Conservation (phyloP, 768 basidiomycete genomes). For the Cystofilobasidium capitatum region DNA sequence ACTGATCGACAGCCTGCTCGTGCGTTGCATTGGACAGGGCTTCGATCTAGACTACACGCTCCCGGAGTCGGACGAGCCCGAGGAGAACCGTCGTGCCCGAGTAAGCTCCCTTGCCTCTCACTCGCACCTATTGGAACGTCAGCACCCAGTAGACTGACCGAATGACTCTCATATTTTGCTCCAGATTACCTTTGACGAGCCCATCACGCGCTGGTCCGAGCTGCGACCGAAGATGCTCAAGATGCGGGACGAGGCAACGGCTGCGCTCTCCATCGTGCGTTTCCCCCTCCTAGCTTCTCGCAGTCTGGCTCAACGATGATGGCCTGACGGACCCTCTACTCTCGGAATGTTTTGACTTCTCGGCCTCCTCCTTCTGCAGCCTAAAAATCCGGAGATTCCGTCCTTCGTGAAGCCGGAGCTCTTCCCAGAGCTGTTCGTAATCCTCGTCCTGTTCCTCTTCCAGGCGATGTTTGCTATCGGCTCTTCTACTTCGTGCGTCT, state of each 20-base stretch:
- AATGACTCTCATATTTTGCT: background rate
- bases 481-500: background rate
- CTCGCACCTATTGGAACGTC: background rate
- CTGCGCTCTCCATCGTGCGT: background rate
- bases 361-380: background rate
- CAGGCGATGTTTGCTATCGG: background rate
- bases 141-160: background rate
- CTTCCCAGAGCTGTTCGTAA: slow-evolving; percentile 2
- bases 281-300: too few relatives aligned
- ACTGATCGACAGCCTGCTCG: background rate
- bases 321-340: background rate
- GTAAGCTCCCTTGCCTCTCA: background rate
- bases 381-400: background rate
- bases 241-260: background rate
- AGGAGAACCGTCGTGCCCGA: background rate
- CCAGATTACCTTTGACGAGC: slow-evolving; percentile 2
- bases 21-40: background rate
- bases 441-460: background rate
- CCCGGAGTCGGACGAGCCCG: background rate
- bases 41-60: background rate
- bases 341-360: background rate
- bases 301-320: too few relatives aligned
- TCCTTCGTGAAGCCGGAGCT: background rate
- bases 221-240: slow-evolving; percentile 2
- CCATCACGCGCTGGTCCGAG: slow-evolving; percentile 5